A percentile compares a stretch with the other conserved stretches of the same genome.
phyloP scores from a whole-genome alignment of 495 filamentous ascomycete species.

The Sordaria brevicollis region DNA sequence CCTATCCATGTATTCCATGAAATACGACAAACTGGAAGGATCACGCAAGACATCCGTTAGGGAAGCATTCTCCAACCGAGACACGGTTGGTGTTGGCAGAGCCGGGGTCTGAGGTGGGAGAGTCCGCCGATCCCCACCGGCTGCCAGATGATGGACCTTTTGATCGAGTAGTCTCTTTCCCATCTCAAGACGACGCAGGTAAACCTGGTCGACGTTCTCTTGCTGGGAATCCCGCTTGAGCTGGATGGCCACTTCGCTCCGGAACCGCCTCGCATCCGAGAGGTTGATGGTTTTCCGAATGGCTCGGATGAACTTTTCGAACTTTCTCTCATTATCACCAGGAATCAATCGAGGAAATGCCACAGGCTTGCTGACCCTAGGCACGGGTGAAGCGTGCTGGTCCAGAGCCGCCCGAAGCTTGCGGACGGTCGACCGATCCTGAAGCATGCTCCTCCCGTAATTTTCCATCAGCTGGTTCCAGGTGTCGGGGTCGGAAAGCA shows the following conservation, averaged over 20 bases:
- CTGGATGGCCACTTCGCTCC: conserved; percentile 88
- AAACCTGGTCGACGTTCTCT: conserved; percentile 71
- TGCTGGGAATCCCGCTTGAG: conserved; percentile 74
- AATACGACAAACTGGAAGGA: conserved; percentile 85
- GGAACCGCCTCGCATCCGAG: conserved; percentile 86
- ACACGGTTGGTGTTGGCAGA: conserved; percentile 30
- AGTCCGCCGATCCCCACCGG: conserved; percentile 44
- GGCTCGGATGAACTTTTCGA: conserved; percentile 86
- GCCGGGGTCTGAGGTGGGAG: conserved; percentile 16
- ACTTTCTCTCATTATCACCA: conserved; percentile 75
- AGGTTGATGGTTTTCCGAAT: conserved; percentile 83
- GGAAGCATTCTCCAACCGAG: conserved; percentile 58
- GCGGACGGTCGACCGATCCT: conserved; percentile 91
- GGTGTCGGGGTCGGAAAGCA: conserved; percentile 80
- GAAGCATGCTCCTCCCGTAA: conserved; percentile 75
- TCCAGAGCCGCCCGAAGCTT: conserved; percentile 90
- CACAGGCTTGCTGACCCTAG: conserved; percentile 51
- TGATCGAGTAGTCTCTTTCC: conserved; percentile 87
- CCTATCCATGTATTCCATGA: conserved; percentile 99
- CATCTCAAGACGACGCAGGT: conserved; percentile 79
- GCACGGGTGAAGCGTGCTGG: conserved; percentile 80
- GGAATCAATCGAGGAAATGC: conserved; percentile 48
- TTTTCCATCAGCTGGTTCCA: conserved; percentile 95
- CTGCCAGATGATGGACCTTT: conserved; percentile 71
- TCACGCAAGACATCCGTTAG: conserved; percentile 77